Evolutionary conservation across 768 basidiomycete genomes (phyloP), one percentile per base, ranked within the genome.

Genomic region (Pholiota microspora): DNA sequence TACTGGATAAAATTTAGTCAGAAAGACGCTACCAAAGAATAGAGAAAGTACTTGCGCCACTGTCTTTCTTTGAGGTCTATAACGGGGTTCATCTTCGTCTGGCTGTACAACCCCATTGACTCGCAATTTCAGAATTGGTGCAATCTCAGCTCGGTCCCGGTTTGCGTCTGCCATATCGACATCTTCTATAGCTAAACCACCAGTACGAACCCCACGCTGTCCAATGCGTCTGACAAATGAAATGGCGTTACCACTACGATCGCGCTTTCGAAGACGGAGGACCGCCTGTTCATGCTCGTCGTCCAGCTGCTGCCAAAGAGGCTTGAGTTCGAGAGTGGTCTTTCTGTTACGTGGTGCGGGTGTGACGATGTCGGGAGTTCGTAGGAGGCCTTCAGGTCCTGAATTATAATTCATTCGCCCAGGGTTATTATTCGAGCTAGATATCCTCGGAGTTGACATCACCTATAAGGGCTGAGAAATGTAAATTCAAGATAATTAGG

Each of bases 251-350:
- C 46, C 46, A 18, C 32, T 29, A 4, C 46, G 46, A 24, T 48
- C 46, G 28, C 46, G 46, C 32, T 48, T 48, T 3, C 32, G 23
- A 13, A 3, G 16, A 7, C 29, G 24, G 2, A 48, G 16, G 2
- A 48, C 7, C 12, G 7, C 23, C n/a, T 48, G 29, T 7, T 48
- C 15, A 24, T 34, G 29, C 16, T 34, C 28, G 5, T 48, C 29
- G 13, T 48, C 46, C 7, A 48, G 13, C 21, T 48, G 46, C 2
- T 31, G 46, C 46, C 46, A 48, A 6, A 48, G 4, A 18, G 46
- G 46, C 46, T 48, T 48, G 18, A 29, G 23, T n/a, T 48, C 46
- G 16, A 32, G n/a, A n/a, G 46, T 48, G 32, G 46, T 18, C n/a
- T 48, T 48, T 15, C 9, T 31, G n/a, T 21, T 32, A 10, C 9